Evolutionary conservation across 768 basidiomycete genomes (phyloP), one percentile per base, ranked within the genome.

Genomic region (Macrocybe gigantea): DNA sequence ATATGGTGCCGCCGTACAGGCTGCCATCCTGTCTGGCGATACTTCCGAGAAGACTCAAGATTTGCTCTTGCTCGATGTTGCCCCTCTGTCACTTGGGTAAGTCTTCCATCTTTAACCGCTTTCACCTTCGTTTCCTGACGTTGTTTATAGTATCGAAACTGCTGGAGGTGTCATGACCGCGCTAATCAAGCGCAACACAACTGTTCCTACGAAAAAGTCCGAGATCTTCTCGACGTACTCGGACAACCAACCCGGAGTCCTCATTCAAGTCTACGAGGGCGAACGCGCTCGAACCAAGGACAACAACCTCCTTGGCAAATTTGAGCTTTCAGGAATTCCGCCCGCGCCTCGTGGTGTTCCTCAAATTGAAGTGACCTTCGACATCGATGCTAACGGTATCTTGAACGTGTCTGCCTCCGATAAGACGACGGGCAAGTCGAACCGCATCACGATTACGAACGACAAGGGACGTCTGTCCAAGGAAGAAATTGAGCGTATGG

Each of bases 141-240:
- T 33, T n/a, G 11, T n/a, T 37, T 40, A 0, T 35, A 68, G 93
- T 83, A 96, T 98, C 61, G 95, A 97, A 76, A 97, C 95, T 35
- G 93, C 93, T 54, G 95, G 94, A 68, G 95, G 95, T 82, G 94
- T 97, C 64, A 94, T 98, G 91, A 97, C 95, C 30, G 82, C 93
- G 41, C 85, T 98, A 65, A 97, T 97, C 79, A 94, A 93, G 74
- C 87, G 94, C 47, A 97, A 98, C 79, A 98, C 95, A 54, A 96
- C 93, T 43, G 91, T 98, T 56, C 95, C 95, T 29, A 96, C 94
- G 59, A 96, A 95, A 76, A 97, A 96, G 76, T 93, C 94, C 6
- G 93, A 97, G 74, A 91, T 87, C 62, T 96, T 97, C 82, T 97
- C 94, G 35, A 97, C 95, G 13, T 94, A 95, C 77, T 85, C 93